phyloP scores from a whole-genome alignment of 106 monocot genomes.

The Agapanthus africanus region DNA sequence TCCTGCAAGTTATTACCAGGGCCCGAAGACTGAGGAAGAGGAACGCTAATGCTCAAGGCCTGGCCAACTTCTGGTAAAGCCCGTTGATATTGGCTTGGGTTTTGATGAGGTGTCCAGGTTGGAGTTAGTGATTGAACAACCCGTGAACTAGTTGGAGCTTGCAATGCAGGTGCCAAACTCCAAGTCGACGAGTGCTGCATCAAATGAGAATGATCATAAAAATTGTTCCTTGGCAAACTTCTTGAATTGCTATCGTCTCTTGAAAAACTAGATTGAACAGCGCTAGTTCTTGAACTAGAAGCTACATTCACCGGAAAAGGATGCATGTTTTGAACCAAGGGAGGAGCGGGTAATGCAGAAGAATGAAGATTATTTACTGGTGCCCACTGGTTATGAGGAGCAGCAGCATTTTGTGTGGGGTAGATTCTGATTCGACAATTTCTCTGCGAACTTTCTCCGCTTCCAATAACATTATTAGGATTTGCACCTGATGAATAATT shows the following conservation, averaged over 20 bases:
- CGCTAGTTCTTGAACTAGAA: no score
- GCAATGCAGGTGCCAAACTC: slow-evolving; percentile 23
- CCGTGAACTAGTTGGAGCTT: slow-evolving; percentile 5
- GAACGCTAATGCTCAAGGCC: slow-evolving; percentile 10
- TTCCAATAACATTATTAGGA: slow-evolving; percentile 12
- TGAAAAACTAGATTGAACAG: no score
- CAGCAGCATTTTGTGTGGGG: slow-evolving; percentile 13
- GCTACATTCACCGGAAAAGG: no score
- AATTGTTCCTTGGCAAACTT: no score
- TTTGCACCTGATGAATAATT: no score
- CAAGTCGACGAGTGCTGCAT: slow-evolving; percentile 22
- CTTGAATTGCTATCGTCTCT: no score
- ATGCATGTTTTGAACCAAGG: slow-evolving; percentile 15
- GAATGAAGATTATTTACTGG: slow-evolving; percentile 21
- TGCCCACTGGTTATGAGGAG: slow-evolving; percentile 18
- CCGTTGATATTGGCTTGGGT: slow-evolving; percentile 10
- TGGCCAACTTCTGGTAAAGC: slow-evolving; percentile 14
- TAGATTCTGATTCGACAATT: slow-evolving; percentile 38
- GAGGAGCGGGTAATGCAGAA: background rate
- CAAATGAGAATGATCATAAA: no score
- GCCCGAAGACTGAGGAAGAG: slow-evolving; percentile 5
- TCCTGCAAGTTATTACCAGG: slow-evolving; percentile 14
- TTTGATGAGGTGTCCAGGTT: slow-evolving; percentile 27
- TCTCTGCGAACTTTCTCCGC: slow-evolving; percentile 24
- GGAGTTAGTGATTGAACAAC: slow-evolving; percentile 13